A percentile compares a stretch with the other conserved stretches of the same genome.
Conservation (phyloP, 257 asterid species). For the Solanum piurae region DNA sequence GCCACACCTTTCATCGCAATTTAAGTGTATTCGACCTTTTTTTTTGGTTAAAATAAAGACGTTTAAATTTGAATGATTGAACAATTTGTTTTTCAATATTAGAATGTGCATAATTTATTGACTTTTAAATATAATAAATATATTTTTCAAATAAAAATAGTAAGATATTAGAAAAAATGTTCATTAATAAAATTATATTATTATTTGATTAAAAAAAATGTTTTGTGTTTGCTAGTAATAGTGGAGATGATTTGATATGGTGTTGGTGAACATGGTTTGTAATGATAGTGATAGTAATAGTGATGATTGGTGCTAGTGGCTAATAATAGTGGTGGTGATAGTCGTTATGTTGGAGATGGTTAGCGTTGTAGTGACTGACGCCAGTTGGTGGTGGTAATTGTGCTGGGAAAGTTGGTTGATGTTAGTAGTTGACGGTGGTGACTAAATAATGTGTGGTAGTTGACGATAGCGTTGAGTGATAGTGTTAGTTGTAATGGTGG, state of each 20-base stretch:
- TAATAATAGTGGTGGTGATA: background rate
- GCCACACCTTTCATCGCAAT: too few relatives aligned
- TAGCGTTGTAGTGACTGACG: background rate
- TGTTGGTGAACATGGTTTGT: background rate
- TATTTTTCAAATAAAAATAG: background rate
- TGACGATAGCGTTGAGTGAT: background rate
- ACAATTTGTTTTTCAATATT: fast-evolving
- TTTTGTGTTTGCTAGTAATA: background rate
- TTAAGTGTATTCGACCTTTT: background rate
- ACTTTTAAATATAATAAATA: background rate
- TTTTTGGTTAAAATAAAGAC: background rate
- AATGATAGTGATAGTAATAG: background rate
- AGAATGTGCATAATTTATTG: background rate
- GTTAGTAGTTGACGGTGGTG: background rate
- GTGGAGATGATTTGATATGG: background rate
- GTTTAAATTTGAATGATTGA: background rate
- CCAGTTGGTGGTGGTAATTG: background rate
- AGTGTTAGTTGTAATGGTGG: background rate
- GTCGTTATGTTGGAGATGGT: background rate
- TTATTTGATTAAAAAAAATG: background rate
- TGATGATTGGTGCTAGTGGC: background rate
- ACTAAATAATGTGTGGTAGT: background rate
- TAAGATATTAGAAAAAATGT: background rate
- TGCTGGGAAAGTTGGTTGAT: background rate
- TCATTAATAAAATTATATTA: background rate